A percentile compares a stretch with the other conserved stretches of the same genome.
Evolutionary conservation across 768 basidiomycete species (phyloP).

Genomic region (Calocera viscosa): DNA sequence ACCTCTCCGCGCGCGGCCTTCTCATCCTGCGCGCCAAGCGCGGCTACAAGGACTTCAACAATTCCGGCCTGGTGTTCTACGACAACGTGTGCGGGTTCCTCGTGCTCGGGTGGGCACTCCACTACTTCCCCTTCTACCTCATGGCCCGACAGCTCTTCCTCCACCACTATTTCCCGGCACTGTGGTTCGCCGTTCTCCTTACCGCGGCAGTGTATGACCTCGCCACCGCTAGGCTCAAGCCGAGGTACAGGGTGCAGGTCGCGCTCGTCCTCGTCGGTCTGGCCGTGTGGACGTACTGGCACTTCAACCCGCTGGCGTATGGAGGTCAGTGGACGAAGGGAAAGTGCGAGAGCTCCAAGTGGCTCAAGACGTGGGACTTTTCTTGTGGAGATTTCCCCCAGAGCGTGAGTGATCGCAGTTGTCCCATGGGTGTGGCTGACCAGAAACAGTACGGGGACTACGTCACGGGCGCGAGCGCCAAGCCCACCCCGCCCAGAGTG

Average conservation of each 20-base stretch:
- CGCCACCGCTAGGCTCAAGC: constrained; percentile 62
- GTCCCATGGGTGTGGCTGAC: background rate
- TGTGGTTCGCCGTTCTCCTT: constrained; percentile 85
- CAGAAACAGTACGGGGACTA: background rate
- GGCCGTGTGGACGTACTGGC: constrained; percentile 62
- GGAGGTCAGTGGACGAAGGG: constrained; percentile 75
- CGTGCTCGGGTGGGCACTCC: constrained; percentile 79
- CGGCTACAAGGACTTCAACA: constrained; percentile 83
- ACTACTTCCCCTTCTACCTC: constrained; percentile 94
- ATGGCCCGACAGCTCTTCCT: constrained; percentile 96
- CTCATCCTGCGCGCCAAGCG: constrained; percentile 81
- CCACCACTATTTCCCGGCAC: constrained; percentile 93
- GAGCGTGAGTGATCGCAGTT: background rate
- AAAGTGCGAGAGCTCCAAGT: constrained; percentile 62
- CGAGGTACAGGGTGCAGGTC: constrained; percentile 65
- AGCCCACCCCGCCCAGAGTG: background rate
- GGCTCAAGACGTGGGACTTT: constrained; percentile 95
- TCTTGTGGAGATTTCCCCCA: constrained; percentile 36
- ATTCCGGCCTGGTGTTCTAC: constrained; percentile 36
- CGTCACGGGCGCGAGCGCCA: background rate
- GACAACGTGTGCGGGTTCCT: constrained; percentile 84
- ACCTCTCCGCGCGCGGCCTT: constrained; percentile 57
- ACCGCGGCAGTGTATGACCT: constrained; percentile 72
- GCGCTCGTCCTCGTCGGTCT: constrained; percentile 60
- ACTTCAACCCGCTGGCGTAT: constrained; percentile 73